phyloP scores from a whole-genome alignment of 2,329 filamentous ascomycete genomes.

The Didymella glomerata region DNA sequence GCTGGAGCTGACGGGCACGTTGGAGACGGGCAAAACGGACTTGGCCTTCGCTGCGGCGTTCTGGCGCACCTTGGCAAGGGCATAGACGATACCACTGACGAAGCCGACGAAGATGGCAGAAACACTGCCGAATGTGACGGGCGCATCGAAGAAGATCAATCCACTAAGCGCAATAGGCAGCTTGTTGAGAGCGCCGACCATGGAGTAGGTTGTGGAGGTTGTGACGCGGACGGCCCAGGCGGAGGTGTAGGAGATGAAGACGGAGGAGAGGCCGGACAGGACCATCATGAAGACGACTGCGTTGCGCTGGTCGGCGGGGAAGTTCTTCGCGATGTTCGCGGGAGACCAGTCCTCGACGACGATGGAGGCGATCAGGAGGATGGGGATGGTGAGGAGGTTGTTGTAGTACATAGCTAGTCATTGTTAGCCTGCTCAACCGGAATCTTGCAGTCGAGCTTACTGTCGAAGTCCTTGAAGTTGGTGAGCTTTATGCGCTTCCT shows the following conservation, averaged over 20 bases:
- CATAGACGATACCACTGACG: constrained; percentile 89
- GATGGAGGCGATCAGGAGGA: constrained; percentile 83
- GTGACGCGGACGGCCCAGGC: constrained; percentile 99
- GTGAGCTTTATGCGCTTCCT: constrained; percentile 99
- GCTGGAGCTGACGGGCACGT: constrained; percentile 84
- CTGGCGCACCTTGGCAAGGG: constrained; percentile 85
- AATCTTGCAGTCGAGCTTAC: constrained; percentile 64
- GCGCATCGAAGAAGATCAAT: constrained; percentile 92
- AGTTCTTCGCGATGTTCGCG: constrained; percentile 84
- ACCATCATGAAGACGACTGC: constrained; percentile 86
- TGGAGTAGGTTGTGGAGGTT: constrained; percentile 96
- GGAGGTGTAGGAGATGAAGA: constrained; percentile 99
- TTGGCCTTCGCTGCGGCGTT: constrained; percentile 71
- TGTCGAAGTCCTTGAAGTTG: constrained; percentile 99
- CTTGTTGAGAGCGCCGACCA: constrained; percentile 98
- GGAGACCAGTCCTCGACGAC: constrained; percentile 91
- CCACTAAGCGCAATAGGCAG: constrained; percentile 93
- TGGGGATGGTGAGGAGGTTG: constrained; percentile 94
- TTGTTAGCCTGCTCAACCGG: constrained; percentile 29
- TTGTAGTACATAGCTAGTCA: constrained; percentile 98
- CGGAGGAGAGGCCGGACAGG: constrained; percentile 88
- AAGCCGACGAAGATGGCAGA: constrained; percentile 92
- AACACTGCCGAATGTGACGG: constrained; percentile 89
- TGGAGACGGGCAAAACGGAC: constrained; percentile 70
- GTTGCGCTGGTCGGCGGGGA: constrained; percentile 82